These are phyloP conservation scores for Cryphonectria carpinicola DNA, from an alignment of 2,329 filamentous ascomycete genomes.

Conservation along the genomic window DNA sequence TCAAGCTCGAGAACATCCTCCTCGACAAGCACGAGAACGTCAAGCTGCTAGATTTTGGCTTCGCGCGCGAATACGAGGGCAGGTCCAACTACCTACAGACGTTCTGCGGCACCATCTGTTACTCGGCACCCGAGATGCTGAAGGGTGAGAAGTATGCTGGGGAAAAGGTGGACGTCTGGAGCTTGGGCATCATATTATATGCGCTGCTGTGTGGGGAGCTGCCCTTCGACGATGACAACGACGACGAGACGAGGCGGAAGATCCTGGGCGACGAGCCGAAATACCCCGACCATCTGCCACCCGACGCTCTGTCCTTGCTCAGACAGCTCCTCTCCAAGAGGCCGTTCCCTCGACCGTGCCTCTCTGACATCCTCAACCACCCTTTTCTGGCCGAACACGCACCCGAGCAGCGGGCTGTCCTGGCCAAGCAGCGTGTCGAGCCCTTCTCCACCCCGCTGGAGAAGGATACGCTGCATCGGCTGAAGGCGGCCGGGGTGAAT, in stretches of 20 bases:
- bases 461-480: constrained; percentile 87
- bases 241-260: constrained; percentile 79
- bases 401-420: constrained; percentile 83
- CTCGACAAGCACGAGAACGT: constrained; percentile 97
- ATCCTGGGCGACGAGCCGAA: constrained; percentile 86
- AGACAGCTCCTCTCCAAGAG: constrained; percentile 86
- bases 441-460: constrained; percentile 87
- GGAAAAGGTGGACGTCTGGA: constrained; percentile 98
- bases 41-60: constrained; percentile 97
- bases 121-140: constrained; percentile 97
- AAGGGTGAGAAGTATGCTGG: constrained; percentile 98
- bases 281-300: constrained; percentile 79
- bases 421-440: constrained; percentile 78
- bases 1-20: constrained; percentile 96
- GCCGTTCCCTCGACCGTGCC: constrained; percentile 77
- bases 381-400: constrained; percentile 88
- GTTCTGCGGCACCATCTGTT: constrained; percentile 97
- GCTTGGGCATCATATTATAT: constrained; percentile 82
- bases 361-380: constrained; percentile 85
- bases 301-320: constrained; percentile 77
- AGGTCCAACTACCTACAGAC: constrained; percentile 94
- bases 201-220: constrained; percentile 82
- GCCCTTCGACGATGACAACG: constrained; percentile 95
- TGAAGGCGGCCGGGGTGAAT: constrained; percentile 92
- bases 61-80: constrained; percentile 95